Conservation (phyloP, 331 rosid species). For the Cydonia oblonga region DNA sequence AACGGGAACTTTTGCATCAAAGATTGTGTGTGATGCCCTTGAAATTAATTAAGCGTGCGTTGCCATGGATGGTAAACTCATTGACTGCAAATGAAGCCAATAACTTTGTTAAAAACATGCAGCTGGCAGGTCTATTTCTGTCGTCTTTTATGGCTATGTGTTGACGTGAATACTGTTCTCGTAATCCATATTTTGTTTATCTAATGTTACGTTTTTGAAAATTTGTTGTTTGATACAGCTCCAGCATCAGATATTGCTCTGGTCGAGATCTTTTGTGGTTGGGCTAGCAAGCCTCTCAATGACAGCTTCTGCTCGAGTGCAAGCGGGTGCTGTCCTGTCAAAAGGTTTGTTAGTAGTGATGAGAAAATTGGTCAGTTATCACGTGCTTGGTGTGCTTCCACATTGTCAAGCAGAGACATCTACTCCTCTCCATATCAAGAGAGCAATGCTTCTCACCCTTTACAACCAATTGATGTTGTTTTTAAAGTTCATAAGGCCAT, state of each 20-base stretch:
- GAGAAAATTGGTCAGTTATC: constrained; percentile 32
- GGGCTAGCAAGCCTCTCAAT: constrained; percentile 74
- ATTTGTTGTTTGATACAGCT: constrained; percentile 36
- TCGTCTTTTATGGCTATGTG: background rate
- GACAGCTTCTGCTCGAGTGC: constrained; percentile 48
- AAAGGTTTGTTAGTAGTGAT: constrained; percentile 38
- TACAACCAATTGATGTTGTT: constrained; percentile 79
- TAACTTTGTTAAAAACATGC: constrained; percentile 57
- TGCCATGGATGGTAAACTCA: constrained; percentile 76
- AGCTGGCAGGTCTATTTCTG: constrained; percentile 58
- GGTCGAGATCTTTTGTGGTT: constrained; percentile 64
- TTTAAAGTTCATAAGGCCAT: constrained; percentile 93
- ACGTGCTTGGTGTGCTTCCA: constrained; percentile 26
- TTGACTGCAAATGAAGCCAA: constrained; percentile 49
- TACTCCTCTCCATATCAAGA: constrained; percentile 18
- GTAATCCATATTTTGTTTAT: background rate
- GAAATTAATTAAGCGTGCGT: constrained; percentile 65
- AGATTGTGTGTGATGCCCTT: constrained; percentile 88
- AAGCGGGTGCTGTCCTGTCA: constrained; percentile 42
- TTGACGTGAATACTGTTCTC: background rate
- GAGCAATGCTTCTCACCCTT: constrained; percentile 23
- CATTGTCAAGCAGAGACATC: constrained; percentile 29
- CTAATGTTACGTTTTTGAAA: constrained; percentile 5
- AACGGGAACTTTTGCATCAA: constrained; percentile 67
- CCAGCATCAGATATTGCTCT: constrained; percentile 68